Percentiles rank a stretch among this genome's conserved stretches.
Evolutionary conservation across 2,329 filamentous ascomycete genomes (phyloP).

Genomic region (Westerdykella ornata): DNA sequence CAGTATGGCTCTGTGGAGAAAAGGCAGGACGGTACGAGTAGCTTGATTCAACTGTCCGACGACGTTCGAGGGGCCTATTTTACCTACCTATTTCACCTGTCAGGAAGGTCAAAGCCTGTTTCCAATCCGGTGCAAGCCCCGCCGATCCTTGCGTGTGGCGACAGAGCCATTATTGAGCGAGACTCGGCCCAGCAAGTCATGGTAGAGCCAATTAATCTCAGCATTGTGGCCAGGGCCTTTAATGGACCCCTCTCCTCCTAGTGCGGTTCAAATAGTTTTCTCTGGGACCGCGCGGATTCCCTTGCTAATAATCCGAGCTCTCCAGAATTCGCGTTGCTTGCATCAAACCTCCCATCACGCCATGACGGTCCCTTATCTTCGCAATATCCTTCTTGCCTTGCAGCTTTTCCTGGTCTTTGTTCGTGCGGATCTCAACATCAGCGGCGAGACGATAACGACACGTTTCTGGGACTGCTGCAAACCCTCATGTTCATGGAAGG

Average conservation of each 20-base stretch:
- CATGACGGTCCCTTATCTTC: conserved; percentile 30
- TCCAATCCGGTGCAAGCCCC: conserved; percentile 26
- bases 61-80: conserved; percentile 13
- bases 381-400: conserved; percentile 19
- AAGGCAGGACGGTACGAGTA: conserved; percentile 13
- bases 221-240: conserved; percentile 31
- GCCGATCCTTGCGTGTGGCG: conserved; percentile 29
- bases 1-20: not conserved
- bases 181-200: conserved; percentile 25
- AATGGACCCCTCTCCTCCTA: conserved; percentile 26
- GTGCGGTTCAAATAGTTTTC: conserved; percentile 33
- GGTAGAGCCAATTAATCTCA: conserved; percentile 31
- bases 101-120: conserved; percentile 16
- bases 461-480: conserved; percentile 60
- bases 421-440: conserved; percentile 20
- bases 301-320: conserved; percentile 31
- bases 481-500: conserved; percentile 56
- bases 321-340: conserved; percentile 20
- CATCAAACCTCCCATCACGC: conserved; percentile 25
- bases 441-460: conserved; percentile 30
- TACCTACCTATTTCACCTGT: conserved; percentile 18
- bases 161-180: conserved; percentile 26
- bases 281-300: conserved; percentile 21
- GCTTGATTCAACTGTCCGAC: conserved; percentile 19
- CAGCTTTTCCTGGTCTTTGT: conserved; percentile 19